A percentile compares a stretch with the other conserved stretches of the same genome.
Evolutionary conservation across 2,329 filamentous ascomycete species (phyloP).

Genomic region (Malbranchea cinnamomea): DNA sequence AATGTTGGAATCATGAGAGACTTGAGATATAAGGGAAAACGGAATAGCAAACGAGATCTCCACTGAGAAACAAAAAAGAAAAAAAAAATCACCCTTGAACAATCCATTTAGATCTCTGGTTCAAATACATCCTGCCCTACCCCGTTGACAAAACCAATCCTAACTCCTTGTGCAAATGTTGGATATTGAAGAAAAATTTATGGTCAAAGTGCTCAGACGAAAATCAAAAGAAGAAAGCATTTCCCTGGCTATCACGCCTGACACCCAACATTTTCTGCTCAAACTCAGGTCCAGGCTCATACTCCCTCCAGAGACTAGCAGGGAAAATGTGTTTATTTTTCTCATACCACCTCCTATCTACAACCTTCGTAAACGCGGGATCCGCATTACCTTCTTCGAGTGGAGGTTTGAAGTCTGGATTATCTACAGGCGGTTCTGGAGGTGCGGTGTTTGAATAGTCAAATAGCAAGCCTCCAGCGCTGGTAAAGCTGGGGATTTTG

Average conservation of each 20-base stretch:
- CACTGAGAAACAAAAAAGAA: no score
- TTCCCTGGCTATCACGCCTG: constrained; percentile 72
- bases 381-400: constrained; percentile 69
- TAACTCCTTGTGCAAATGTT: background rate
- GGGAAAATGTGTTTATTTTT: constrained; percentile 97
- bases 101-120: background rate
- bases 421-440: constrained; percentile 17
- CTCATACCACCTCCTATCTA: constrained; percentile 94
- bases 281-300: constrained; percentile 75
- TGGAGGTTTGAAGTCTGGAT: constrained; percentile 34
- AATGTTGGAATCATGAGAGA: no score
- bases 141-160: no score
- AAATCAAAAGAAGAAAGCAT: constrained; percentile 72
- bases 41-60: no score
- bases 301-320: constrained; percentile 89
- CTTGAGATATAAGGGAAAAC: no score
- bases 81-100: no score
- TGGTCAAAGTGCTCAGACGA: background rate
- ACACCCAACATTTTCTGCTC: constrained; percentile 48
- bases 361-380: constrained; percentile 73
- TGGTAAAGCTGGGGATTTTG: constrained; percentile 44
- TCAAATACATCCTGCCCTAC: background rate
- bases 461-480: constrained; percentile 65
- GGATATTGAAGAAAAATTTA: no score
- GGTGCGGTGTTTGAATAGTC: constrained; percentile 46